Base-by-base conservation (phyloP, 768 basidiomycete genomes). In the Auriscalpium vulgare region DNA sequence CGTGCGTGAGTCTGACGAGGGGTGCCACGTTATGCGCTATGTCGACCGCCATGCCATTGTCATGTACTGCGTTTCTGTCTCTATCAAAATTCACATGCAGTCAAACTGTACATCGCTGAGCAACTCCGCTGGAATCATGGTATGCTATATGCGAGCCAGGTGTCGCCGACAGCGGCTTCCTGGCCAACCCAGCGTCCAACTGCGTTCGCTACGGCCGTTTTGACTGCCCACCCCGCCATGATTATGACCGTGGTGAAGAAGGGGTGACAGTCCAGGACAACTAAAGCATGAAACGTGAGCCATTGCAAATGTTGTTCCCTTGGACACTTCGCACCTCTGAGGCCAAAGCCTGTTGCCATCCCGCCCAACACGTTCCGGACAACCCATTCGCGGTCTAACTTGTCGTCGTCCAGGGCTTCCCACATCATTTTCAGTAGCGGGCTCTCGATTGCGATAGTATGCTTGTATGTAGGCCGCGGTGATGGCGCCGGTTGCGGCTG, bases 91-190 rank as follows among this genome's bases (percentile, higher is more conserved):
- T 9, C 8, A 43, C 40, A 43, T 43, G 40, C 40, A 14, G 40
- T 43, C 40, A 6, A 8, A 29, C 4, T 29, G 29, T 29, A 29
- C 29, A 29, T 29, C 29, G 29, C 29, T 29, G 29, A 5, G 29
- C 29, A 29, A 29, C 29, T 29, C 29, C 29, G 29, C 29, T 17
- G n/a, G 21, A 19, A 21, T 61, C 66, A 80, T 0, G 89, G 89
- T 60, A 91, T 89, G 63, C 90, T 91, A 65, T 91, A 90, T 10
- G 85, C 85, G 38, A 88, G 68, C 89, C 88, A 91, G 16, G 80
- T 81, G 58, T 86, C 82, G n/a, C 80, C 77, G 14, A 74, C 74
- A 58, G 71, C 70, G 53, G 78, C 77, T 61, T 80, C 76, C 19
- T 77, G 78, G 5, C 84, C 85, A 21, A 89, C 79, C 85, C 87